A percentile compares a stretch with the other conserved stretches of the same genome.
Conservation (phyloP, 73 alveolate genomes). For the Vitrella brassicaformis region DNA sequence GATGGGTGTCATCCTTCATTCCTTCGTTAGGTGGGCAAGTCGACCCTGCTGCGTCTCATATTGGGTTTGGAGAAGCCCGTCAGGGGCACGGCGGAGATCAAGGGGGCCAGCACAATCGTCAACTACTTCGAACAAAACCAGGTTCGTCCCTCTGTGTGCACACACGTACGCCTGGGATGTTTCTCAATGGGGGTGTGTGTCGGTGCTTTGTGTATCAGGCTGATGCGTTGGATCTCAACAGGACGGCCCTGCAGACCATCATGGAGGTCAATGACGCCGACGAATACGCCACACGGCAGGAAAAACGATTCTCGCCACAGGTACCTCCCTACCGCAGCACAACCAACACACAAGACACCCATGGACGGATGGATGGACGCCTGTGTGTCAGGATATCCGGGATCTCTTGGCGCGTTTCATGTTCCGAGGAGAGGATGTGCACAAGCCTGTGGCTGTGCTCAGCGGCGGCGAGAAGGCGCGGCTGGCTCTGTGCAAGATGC, state of each 20-base stretch:
- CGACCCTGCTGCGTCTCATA: background rate
- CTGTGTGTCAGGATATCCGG: background rate
- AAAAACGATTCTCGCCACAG: background rate
- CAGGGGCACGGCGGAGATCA: background rate
- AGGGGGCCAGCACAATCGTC: background rate
- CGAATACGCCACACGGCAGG: background rate
- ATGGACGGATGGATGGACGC: too few species aligned
- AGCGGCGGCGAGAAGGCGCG: conserved; percentile 43
- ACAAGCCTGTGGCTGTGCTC: conserved; percentile 6
- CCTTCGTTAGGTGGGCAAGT: too few species aligned
- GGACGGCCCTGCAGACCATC: background rate
- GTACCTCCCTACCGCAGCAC: too few species aligned
- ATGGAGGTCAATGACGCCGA: background rate
- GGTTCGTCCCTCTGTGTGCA: too few species aligned
- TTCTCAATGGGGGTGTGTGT: too few species aligned
- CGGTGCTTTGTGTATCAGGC: too few species aligned
- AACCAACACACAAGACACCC: too few species aligned
- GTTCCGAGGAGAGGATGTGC: conserved; percentile 27
- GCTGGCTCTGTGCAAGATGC: conserved; percentile 26
- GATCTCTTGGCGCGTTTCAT: conserved; percentile 30
- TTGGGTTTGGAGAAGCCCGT: background rate
- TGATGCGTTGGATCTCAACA: background rate
- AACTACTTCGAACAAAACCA: background rate
- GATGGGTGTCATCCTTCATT: too few species aligned
- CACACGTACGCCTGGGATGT: too few species aligned